Evolutionary conservation across 1,284 basidiomycete species (phyloP).

Genomic region (Malassezia sympodialis): DNA sequence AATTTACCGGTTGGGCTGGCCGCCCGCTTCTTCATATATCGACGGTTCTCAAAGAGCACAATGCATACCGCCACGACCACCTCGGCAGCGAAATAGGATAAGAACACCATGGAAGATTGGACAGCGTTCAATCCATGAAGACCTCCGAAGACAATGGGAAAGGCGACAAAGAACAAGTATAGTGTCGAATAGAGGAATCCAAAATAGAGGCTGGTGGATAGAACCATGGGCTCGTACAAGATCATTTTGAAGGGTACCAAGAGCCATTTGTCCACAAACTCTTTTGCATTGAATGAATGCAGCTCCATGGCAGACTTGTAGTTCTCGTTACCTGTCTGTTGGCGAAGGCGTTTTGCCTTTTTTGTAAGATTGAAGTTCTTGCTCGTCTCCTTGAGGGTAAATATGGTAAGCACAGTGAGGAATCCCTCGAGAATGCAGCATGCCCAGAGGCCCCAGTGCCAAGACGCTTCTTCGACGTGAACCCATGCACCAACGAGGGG

Average conservation of each 20-base stretch:
- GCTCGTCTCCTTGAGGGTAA: slow-evolving; percentile 68
- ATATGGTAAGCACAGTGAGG: slow-evolving; percentile 54
- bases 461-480: slow-evolving; percentile 51
- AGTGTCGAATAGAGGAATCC: slow-evolving; percentile 60
- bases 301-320: slow-evolving; percentile 50
- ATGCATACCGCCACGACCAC: slow-evolving; percentile 21
- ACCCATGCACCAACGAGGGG: slow-evolving; percentile 50
- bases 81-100: slow-evolving; percentile 45
- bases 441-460: slow-evolving; percentile 69
- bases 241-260: slow-evolving; percentile 54
- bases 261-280: slow-evolving; percentile 56
- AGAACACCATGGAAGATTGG: slow-evolving; percentile 41
- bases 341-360: slow-evolving; percentile 55
- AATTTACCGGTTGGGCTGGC: slow-evolving; percentile 22
- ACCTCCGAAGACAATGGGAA: slow-evolving; percentile 43
- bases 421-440: slow-evolving; percentile 58
- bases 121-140: slow-evolving; percentile 42
- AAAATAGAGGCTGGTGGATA: slow-evolving; percentile 62
- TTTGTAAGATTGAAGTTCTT: slow-evolving; percentile 53
- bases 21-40: slow-evolving; percentile 26
- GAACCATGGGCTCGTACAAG: slow-evolving; percentile 64
- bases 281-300: slow-evolving; percentile 11
- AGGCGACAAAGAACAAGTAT: slow-evolving; percentile 43
- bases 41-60: slow-evolving; percentile 35
- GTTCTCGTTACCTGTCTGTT: slow-evolving; percentile 58